Base-by-base conservation (phyloP, 257 asterid species). In the Solanum neorickii region DNA sequence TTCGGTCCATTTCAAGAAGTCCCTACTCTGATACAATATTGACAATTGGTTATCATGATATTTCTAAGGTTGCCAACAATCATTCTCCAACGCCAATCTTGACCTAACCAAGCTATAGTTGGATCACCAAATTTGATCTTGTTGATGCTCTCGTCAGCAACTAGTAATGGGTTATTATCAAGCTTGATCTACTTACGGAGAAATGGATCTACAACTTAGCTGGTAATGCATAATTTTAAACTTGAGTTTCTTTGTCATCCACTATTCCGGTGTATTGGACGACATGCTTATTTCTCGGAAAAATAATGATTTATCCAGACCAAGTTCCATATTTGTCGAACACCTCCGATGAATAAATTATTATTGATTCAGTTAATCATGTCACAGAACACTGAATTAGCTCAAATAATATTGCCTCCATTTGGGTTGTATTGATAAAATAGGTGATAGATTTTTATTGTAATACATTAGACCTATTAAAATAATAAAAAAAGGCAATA, bases 401-500 rank as follows among this genome's bases (percentile, higher is more conserved):
- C 23, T 5, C 60, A 52, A 52, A 52, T 21, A 52, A 52, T 52
- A 6, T 52, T 16, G 7, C 9, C 60, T 5, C 59, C 21, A 15
- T 52, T 6, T 52, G 60, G 60, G 18, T 52, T 52, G 1, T 52
- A 52, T 3, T 52, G 4, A 21, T 89, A 89, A 56, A 89, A 89
- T 23, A 87, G 42, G 39, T 89, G 91, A 82, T 89, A 87, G 14
- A 87, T 27, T 23, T 23, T 86, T 90, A 4, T 82, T 89, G 83
- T 78, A 86, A 86, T 87, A 86, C 89, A 89, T 85, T 52, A 89
- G 91, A 9, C 82, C 90, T 89, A 74, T 75, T 65, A 18, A 10
- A 31, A 47, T 14, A 47, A 47, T 47, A 14, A 6, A 18, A 5
- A 35, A 60, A 6, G 9, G 14, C 8, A 27, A 39, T 2, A 14